Base-by-base conservation (phyloP, 345 rosid genomes). In the Euclidium syriacum region DNA sequence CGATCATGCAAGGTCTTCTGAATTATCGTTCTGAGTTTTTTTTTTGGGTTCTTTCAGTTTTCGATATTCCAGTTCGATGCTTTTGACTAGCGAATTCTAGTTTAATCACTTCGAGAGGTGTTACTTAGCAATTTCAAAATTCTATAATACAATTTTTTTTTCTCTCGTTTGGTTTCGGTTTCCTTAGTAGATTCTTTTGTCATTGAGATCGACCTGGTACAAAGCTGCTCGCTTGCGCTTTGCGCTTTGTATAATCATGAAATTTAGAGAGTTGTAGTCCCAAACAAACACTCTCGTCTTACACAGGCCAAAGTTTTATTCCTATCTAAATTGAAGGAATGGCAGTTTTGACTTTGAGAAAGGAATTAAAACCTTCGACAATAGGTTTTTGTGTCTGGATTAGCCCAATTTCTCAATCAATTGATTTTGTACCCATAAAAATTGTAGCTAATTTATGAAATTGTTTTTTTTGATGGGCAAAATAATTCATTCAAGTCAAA, bases 1-100 rank as follows among this genome's bases (percentile, higher is more conserved):
- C 60, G 41, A 59, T 59, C 60, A 33, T 68, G 66, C 60, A 39
- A 20, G 23, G 8, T 50, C 38, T 23, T 32, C 30, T 7, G n/a
- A 27, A 27, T 32, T 32, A 39, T 48, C 0, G 20, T 48, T 48
- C 10, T 54, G 22, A 1, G 9, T 23, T 18, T 34, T 20, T n/a
- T n/a, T n/a, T 58, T 36, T 14, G 0, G 5, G 7, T 54, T 22
- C 7, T 2, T 11, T 61, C 18, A 27, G 4, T 33, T 42, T 33
- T 0, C n/a, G 9, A 42, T 10, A 32, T n/a, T 33, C 49, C 26
- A 23, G 34, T 60, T 20, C 7, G 2, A 18, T 30, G 8, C 8
- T 46, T 0, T 29, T n/a, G 20, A 29, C 23, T 19, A n/a, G 15
- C 29, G 40, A 18, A n/a, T 59, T 58, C 7, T 42, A 10, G 61